These are phyloP conservation scores for Ophiosphaerella narmari DNA, from an alignment of 2,329 filamentous ascomycete species.

Conservation along the genomic window DNA sequence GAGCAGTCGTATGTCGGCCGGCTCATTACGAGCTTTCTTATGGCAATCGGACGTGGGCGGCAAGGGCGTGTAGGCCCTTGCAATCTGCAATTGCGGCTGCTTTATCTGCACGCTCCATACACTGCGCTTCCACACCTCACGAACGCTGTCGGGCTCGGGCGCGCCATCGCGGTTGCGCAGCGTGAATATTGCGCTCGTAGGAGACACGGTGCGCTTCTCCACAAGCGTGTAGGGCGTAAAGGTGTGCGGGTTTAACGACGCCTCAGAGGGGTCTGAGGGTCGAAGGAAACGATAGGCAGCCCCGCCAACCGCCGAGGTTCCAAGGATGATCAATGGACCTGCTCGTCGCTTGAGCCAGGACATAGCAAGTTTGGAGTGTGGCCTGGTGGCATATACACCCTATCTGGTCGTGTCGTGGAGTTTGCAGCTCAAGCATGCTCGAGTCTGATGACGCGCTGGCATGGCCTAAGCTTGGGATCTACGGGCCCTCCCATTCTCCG, in stretches of 20 bases:
- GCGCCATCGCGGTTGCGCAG: constrained; percentile 52
- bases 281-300: constrained; percentile 40
- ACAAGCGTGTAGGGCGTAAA: constrained; percentile 71
- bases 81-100: constrained; percentile 92
- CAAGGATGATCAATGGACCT: constrained; percentile 38
- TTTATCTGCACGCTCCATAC: constrained; percentile 92
- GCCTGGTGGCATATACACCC: too few species aligned
- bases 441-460: too few species aligned
- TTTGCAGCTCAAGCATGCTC: too few species aligned
- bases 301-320: constrained; percentile 39
- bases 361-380: constrained; percentile 19
- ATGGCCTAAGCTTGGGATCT: too few species aligned
- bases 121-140: constrained; percentile 61
- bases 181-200: constrained; percentile 71
- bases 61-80: constrained; percentile 86
- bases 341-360: constrained; percentile 35
- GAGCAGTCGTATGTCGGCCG: constrained; percentile 67
- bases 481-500: too few species aligned
- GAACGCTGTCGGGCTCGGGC: constrained; percentile 35
- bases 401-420: too few species aligned
- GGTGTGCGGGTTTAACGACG: constrained; percentile 59
- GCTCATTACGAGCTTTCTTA: constrained; percentile 28
- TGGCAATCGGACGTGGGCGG: constrained; percentile 58
- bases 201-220: constrained; percentile 65
- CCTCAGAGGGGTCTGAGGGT: constrained; percentile 26